These are phyloP conservation scores for Cicer yamashitae DNA, from an alignment of 306 rosid genomes.

Conservation along the genomic window DNA sequence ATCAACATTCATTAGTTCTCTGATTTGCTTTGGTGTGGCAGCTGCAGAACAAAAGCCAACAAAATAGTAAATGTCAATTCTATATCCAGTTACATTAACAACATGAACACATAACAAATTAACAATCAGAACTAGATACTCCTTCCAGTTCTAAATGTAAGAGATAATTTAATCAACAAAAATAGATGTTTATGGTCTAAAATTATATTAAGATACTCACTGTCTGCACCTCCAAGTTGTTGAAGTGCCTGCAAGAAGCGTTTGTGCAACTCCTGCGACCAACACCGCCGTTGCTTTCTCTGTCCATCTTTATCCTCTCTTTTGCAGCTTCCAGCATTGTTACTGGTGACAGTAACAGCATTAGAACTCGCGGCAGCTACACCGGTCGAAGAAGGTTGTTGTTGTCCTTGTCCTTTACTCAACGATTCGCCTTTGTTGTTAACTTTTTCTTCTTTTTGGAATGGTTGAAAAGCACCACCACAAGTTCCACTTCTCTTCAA, in stretches of 20 bases:
- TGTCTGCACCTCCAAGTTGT: slow-evolving; percentile 88
- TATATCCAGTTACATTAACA: slow-evolving; percentile 6
- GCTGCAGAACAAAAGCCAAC: slow-evolving; percentile 55
- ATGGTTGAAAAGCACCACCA: slow-evolving; percentile 90
- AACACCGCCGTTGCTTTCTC: slow-evolving; percentile 85
- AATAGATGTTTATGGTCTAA: too few relatives aligned
- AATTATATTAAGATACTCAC: slow-evolving; percentile 48
- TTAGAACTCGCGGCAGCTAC: slow-evolving; percentile 18
- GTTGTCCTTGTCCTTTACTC: slow-evolving; percentile 33
- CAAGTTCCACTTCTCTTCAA: slow-evolving; percentile 69
- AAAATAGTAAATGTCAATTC: slow-evolving; percentile 24
- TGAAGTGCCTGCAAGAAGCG: slow-evolving; percentile 85
- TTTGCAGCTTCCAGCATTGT: slow-evolving; percentile 48
- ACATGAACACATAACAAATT: slow-evolving; percentile 9
- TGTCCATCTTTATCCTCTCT: slow-evolving; percentile 70
- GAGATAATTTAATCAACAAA: too few relatives aligned
- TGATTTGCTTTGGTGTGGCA: slow-evolving; percentile 97
- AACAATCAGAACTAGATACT: slow-evolving; percentile 18
- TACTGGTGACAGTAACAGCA: slow-evolving; percentile 40
- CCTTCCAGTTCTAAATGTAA: too few relatives aligned
- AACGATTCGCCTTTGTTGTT: slow-evolving; percentile 49
- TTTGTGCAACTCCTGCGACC: slow-evolving; percentile 92
- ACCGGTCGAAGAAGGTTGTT: slow-evolving; percentile 43
- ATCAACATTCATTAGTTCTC: slow-evolving; percentile 87
- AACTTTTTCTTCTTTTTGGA: slow-evolving; percentile 65